Evolutionary conservation across 768 basidiomycete species (phyloP), one percentile per base, ranked within the genome.

Genomic region (Rhodotorula sphaerocarpa): DNA sequence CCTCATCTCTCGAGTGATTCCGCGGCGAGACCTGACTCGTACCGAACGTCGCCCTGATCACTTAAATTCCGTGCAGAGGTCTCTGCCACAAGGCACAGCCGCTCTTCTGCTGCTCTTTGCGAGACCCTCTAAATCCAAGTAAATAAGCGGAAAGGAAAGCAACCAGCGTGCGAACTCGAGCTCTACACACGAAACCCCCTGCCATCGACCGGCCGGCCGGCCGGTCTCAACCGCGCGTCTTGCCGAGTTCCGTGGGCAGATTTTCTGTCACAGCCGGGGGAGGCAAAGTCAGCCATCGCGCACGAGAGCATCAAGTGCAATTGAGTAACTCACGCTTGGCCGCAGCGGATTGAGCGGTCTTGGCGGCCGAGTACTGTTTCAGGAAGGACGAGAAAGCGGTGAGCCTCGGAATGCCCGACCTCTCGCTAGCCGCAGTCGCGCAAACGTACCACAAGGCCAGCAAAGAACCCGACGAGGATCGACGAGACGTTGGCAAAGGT

Each of bases 401-500:
- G 27, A 30, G 21, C 23, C 43, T n/a, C 15, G 10, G 43, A 18
- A 20, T 44, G 10, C 20, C 7, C 43, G 23, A n/a, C 23, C 7
- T 10, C 12, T 10, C 39, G 20, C 10, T 20, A 41, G 20, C 39
- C 39, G 20, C 12, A 41, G n/a, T n/a, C n/a, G n/a, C n/a, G n/a
- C n/a, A 39, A 2, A 54, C 53, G 25, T 7, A 54, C 53, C 25
- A 60, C 59, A 3, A 68, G 47, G 4, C 72, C 70, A 9, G 72
- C 65, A 34, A 70, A 27, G 77, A 96, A 96, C 5, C 95, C 95
- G 48, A 88, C 81, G 2, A 79, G 77, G 57, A 99, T 84, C 39
- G 91, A 90, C 16, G 87, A 86, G 52, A 96, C 86, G 23, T 89
- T 92, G 47, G 91, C 88, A 54, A 85, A 73, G 12, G 89, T 95